A percentile compares a stretch with the other conserved stretches of the same genome.
These are phyloP conservation scores for Gossypium anomalum DNA, from an alignment of 345 rosid genomes.

Conservation along the genomic window DNA sequence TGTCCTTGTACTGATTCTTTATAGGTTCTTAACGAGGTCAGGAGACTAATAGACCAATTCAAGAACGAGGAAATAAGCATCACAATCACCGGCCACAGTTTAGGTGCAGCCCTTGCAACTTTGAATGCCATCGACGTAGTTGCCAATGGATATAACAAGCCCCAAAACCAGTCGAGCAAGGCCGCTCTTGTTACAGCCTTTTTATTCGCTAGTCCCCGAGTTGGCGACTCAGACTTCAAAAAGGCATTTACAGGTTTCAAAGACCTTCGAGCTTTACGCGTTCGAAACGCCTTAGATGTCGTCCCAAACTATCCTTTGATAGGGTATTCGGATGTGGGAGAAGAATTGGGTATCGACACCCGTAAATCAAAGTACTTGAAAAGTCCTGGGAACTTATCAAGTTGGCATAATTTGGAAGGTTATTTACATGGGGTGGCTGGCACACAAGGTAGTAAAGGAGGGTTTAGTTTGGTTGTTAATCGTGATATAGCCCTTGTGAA, in stretches of 20 bases:
- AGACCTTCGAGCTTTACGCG: conserved; percentile 46
- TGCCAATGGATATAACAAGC: conserved; percentile 49
- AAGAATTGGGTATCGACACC: conserved; percentile 58
- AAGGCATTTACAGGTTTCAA: conserved; percentile 34
- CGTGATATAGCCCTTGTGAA: conserved; percentile 60
- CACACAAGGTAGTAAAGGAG: conserved; percentile 50
- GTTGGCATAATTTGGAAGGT: conserved; percentile 58
- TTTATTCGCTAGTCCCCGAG: conserved; percentile 63
- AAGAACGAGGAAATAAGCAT: conserved; percentile 68
- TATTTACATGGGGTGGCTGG: conserved; percentile 84
- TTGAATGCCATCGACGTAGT: conserved; percentile 57
- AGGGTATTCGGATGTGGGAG: conserved; percentile 63
- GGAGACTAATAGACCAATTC: conserved; percentile 46
- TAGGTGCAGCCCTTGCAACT: conserved; percentile 61
- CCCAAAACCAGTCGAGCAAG: conserved; percentile 22
- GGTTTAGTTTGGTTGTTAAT: conserved; percentile 52
- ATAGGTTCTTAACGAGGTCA: conserved; percentile 42
- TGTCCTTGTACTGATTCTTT: not conserved
- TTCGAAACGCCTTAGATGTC: conserved; percentile 49
- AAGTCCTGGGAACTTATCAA: conserved; percentile 39
- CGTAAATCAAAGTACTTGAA: conserved; percentile 56
- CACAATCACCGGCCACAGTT: conserved; percentile 58
- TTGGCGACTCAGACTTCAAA: conserved; percentile 50
- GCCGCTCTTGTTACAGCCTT: conserved; percentile 50
- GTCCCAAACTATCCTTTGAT: conserved; percentile 62